phyloP scores from a whole-genome alignment of 345 rosid genomes.

The Populus alba region DNA sequence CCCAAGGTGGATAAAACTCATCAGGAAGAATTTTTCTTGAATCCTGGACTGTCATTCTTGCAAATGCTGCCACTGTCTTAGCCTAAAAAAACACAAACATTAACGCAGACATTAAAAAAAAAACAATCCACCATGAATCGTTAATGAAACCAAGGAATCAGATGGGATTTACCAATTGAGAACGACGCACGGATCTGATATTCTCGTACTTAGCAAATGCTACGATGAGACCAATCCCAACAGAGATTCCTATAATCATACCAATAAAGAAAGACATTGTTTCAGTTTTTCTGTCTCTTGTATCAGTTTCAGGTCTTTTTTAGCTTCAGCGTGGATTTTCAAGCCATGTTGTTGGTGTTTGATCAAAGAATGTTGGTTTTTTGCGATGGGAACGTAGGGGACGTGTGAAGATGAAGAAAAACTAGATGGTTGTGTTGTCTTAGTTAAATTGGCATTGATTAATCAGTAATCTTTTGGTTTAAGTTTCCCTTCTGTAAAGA shows the following conservation, averaged over 20 bases:
- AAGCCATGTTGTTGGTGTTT: no score
- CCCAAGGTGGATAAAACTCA: conserved; percentile 76
- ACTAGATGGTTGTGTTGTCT: not conserved
- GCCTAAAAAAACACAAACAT: conserved; percentile 43
- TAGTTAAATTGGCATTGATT: not conserved
- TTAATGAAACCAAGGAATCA: not conserved
- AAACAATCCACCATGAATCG: not conserved
- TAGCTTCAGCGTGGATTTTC: not conserved
- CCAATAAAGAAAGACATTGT: conserved; percentile 29
- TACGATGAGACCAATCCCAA: conserved; percentile 29
- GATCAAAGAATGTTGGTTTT: no score
- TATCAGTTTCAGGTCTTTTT: not conserved
- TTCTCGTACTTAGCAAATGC: conserved; percentile 26
- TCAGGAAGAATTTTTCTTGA: conserved; percentile 69
- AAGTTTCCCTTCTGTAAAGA: not conserved
- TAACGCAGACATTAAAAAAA: not conserved
- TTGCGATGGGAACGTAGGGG: no score
- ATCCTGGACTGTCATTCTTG: conserved; percentile 85
- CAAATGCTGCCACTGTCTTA: conserved; percentile 66
- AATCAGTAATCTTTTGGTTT: not conserved
- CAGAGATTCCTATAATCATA: conserved; percentile 20
- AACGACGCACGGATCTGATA: conserved; percentile 24
- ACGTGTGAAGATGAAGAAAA: not conserved
- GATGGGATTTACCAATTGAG: conserved; percentile 21
- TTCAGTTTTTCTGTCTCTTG: not conserved